phyloP scores from a whole-genome alignment of 495 filamentous ascomycete genomes.

The Xylaria curta region DNA sequence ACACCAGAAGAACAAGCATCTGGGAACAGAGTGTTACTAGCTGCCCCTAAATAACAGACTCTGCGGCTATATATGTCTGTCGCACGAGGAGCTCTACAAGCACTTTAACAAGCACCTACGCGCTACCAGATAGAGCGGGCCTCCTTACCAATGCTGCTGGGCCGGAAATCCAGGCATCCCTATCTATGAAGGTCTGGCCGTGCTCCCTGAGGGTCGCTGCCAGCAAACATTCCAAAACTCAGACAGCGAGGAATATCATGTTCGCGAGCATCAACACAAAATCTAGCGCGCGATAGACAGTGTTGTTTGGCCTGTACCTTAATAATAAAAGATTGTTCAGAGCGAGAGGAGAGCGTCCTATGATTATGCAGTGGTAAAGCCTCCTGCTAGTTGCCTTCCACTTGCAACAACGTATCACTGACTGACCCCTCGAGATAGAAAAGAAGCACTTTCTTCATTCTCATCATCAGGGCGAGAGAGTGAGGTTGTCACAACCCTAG shows the following conservation, averaged over 20 bases:
- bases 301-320: not conserved
- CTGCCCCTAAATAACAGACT: not conserved
- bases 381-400: too few relatives aligned
- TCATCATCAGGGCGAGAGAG: not conserved
- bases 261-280: not conserved
- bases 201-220: not conserved
- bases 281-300: not conserved
- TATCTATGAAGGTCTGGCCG: not conserved
- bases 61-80: not conserved
- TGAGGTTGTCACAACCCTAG: too few relatives aligned
- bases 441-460: not conserved
- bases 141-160: not conserved
- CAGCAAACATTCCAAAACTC: not conserved
- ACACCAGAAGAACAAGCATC: not conserved
- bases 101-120: not conserved
- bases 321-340: too few relatives aligned
- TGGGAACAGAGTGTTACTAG: not conserved
- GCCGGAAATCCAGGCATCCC: not conserved
- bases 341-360: too few relatives aligned
- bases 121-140: not conserved
- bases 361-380: too few relatives aligned
- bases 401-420: not conserved
- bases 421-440: not conserved
- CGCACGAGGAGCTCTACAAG: not conserved
- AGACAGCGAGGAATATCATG: not conserved